Base-by-base conservation (phyloP, 495 filamentous ascomycete species). In the Hyaloscypha hepaticicola region DNA sequence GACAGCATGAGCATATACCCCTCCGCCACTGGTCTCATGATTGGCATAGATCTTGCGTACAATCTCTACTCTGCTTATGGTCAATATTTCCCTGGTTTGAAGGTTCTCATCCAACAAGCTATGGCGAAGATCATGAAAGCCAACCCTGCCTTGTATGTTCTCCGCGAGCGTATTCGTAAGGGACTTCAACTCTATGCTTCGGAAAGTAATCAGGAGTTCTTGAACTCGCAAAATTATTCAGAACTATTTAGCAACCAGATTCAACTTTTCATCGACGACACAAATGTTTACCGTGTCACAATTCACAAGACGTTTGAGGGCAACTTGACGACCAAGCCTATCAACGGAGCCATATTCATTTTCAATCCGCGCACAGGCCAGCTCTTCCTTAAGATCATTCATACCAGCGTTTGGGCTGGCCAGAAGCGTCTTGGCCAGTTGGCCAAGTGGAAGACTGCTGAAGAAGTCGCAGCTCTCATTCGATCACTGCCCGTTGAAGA, bases 81-180 rank as follows among this genome's bases (percentile, higher is more conserved):
- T 38, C 92, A 96, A 78, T 99, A 97, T 78, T 99, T 99, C 87
- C 94, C 96, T 33, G 96, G 96, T 66, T 75, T 99, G 66, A 99
- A 99, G 82, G 88, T 90, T n/a, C 80, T 99, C 65, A 80, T 98
- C 26, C 96, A 98, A 76, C 93, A 97, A 74, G 96, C 96, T 14
- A 98, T 99, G 96, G 91, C 92, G 31, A 99, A 99, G 88, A 86
- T 99, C 73, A 98, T 99, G 96, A 98, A 99, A 77, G 96, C 94
- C 25, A 99, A 98, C 73, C 96, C 96, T 19, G 96, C 96, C 2
- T 78, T 99, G 50, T 99, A 98, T 76, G 96, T 99, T 55, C 76
- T 99, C 55, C 87, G 96, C 59, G 96, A 99, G 75, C 96, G 96
- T 85, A 99, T 99, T 67, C 85, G 96, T 58, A 99, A 99, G 80